Evolutionary conservation across 306 rosid species (phyloP).

Genomic region (Prinsepia uniflora): DNA sequence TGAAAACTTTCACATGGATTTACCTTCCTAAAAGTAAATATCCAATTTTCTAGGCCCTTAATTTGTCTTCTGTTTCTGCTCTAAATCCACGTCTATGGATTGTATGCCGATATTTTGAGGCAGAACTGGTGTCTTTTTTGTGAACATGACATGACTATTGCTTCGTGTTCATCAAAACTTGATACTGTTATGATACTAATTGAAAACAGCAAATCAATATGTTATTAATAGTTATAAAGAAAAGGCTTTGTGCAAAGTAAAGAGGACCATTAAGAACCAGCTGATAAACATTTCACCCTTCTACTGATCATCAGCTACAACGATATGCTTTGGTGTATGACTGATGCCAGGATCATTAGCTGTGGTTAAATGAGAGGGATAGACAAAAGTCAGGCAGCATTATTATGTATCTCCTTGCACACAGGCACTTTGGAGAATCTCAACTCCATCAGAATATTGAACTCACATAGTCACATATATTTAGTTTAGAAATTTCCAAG

Average conservation of each 20-base stretch:
- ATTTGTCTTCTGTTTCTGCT: not conserved
- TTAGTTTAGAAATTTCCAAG: not conserved
- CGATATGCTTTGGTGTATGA: not conserved
- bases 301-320: not conserved
- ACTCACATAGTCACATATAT: not conserved
- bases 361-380: not conserved
- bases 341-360: not conserved
- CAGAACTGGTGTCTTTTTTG: not conserved
- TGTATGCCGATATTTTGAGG: not conserved
- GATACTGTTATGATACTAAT: not conserved
- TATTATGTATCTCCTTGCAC: not conserved
- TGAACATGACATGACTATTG: not conserved
- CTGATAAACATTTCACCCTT: not conserved
- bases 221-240: not conserved
- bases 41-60: not conserved
- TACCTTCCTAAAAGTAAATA: not conserved
- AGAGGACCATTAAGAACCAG: not conserved
- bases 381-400: not conserved
- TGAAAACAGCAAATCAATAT: not conserved
- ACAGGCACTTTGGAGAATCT: not conserved
- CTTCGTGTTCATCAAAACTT: not conserved
- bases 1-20: not conserved
- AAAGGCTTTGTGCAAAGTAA: not conserved
- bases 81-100: not conserved
- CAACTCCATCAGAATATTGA: not conserved